Conservation (phyloP, 2,329 filamentous ascomycete species). For the Alternaria sp. region DNA sequence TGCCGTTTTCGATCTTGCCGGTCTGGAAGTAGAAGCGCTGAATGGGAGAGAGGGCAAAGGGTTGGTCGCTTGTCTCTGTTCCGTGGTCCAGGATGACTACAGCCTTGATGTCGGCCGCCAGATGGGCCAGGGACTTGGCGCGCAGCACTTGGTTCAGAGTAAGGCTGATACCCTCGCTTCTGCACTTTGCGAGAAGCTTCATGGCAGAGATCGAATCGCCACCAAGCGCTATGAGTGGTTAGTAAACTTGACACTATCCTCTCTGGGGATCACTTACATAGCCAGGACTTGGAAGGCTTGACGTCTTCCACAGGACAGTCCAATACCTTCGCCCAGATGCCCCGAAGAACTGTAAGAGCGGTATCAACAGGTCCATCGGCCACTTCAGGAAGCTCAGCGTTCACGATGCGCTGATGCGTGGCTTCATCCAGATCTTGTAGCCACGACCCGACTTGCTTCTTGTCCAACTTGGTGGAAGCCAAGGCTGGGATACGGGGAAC, state of each 20-base stretch:
- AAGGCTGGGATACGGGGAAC: conserved; percentile 42
- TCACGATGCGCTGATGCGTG: conserved; percentile 50
- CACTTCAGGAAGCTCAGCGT: conserved; percentile 39
- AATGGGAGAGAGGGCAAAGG: conserved; percentile 54
- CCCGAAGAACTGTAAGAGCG: conserved; percentile 27
- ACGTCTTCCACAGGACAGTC: conserved; percentile 41
- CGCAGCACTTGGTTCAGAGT: conserved; percentile 42
- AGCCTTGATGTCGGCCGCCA: conserved; percentile 28
- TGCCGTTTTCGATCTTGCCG: conserved; percentile 36
- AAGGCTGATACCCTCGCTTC: conserved; percentile 40
- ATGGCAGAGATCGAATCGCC: conserved; percentile 44
- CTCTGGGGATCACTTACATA: conserved; percentile 26
- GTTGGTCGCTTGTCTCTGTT: conserved; percentile 32
- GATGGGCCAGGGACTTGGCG: conserved; percentile 39
- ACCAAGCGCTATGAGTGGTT: conserved; percentile 30
- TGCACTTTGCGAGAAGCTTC: conserved; percentile 40
- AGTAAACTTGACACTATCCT: not conserved
- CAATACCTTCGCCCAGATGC: conserved; percentile 53
- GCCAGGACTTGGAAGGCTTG: conserved; percentile 36
- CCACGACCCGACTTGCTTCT: conserved; percentile 51
- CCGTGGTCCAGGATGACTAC: conserved; percentile 7
- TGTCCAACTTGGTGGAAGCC: conserved; percentile 40
- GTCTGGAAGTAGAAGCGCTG: conserved; percentile 54
- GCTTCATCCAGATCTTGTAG: conserved; percentile 51
- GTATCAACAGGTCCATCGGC: conserved; percentile 17